Evolutionary conservation across 2,329 filamentous ascomycete genomes (phyloP).

Genomic region (Neoascochyta sp.): DNA sequence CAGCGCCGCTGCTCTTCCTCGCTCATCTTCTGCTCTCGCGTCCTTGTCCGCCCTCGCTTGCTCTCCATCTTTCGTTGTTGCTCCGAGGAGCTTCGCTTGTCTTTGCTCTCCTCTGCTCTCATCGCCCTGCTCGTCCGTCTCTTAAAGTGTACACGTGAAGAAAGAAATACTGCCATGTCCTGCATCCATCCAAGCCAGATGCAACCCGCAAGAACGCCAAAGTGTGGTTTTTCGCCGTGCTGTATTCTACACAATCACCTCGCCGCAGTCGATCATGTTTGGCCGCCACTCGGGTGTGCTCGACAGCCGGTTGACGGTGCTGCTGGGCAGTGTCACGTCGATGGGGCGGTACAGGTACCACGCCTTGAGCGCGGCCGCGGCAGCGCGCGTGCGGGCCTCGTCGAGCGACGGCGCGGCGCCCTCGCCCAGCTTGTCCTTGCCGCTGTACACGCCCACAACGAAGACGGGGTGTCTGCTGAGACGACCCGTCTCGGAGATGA

Average conservation of each 20-base stretch:
- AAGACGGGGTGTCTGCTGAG: slow-evolving; percentile 82
- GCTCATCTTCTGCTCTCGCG: slow-evolving; percentile 2
- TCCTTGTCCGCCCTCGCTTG: background rate
- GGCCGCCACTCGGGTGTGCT: slow-evolving; percentile 48
- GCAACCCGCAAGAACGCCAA: slow-evolving; percentile 13
- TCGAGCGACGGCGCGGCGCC: slow-evolving; percentile 75
- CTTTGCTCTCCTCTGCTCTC: slow-evolving; percentile 3
- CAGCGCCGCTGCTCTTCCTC: slow-evolving; percentile 1
- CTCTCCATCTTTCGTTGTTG: background rate
- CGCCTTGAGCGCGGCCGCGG: slow-evolving; percentile 79
- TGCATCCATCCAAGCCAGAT: slow-evolving; percentile 8
- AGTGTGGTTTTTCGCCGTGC: slow-evolving; percentile 10
- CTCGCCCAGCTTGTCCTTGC: slow-evolving; percentile 86
- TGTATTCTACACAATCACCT: slow-evolving; percentile 47
- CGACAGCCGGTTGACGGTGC: slow-evolving; percentile 39
- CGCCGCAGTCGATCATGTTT: slow-evolving; percentile 56
- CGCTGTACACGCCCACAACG: slow-evolving; percentile 90
- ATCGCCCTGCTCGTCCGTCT: background rate
- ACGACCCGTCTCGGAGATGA: slow-evolving; percentile 88
- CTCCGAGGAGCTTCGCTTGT: no score
- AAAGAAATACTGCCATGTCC: slow-evolving; percentile 4
- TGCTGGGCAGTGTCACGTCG: slow-evolving; percentile 50
- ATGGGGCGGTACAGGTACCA: slow-evolving; percentile 95
- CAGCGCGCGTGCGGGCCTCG: slow-evolving; percentile 72
- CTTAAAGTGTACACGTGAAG: slow-evolving; percentile 17